Conservation (phyloP, 257 asterid genomes). For the Nicotiana otophora region DNA sequence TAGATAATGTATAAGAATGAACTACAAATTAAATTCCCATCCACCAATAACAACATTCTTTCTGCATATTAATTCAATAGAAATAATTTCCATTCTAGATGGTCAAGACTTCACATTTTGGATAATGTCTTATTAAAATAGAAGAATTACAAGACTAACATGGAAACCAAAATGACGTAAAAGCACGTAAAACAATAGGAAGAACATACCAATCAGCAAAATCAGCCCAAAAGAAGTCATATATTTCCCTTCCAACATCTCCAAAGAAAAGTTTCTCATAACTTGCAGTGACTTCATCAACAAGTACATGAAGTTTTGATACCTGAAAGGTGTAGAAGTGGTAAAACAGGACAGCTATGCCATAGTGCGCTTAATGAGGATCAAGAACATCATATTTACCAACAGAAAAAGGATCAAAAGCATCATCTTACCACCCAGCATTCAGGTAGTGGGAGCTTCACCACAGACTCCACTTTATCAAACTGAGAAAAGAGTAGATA, state of each 20-base stretch:
- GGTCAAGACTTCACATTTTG: neutral
- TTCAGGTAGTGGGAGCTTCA: conserved; percentile 77
- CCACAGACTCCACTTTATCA: conserved; percentile 54
- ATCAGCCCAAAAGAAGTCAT: conserved; percentile 96
- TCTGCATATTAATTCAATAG: neutral
- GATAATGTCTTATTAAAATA: neutral
- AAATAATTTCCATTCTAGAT: neutral
- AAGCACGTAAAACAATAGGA: neutral
- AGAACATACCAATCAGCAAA: conserved; percentile 88
- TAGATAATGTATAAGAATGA: neutral
- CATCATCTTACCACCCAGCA: conserved; percentile 90
- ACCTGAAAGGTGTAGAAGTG: conserved; percentile 41
- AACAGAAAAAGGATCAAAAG: conserved; percentile 2
- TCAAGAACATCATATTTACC: conserved; percentile 45
- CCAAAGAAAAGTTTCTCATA: conserved; percentile 88
- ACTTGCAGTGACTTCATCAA: conserved; percentile 72
- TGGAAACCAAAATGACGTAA: conserved; percentile 2
- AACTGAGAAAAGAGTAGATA: conserved; percentile 47
- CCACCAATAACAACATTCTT: neutral
- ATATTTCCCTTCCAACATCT: conserved; percentile 86
- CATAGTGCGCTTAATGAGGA: neutral
- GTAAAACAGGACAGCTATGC: neutral
- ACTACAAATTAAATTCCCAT: neutral
- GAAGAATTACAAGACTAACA: conserved; percentile 8
- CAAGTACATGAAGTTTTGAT: conserved; percentile 78